Percentiles rank a stretch among this genome's conserved stretches.
Conservation (phyloP, 495 filamentous ascomycete species). For the Aspergillus homomorphus region DNA sequence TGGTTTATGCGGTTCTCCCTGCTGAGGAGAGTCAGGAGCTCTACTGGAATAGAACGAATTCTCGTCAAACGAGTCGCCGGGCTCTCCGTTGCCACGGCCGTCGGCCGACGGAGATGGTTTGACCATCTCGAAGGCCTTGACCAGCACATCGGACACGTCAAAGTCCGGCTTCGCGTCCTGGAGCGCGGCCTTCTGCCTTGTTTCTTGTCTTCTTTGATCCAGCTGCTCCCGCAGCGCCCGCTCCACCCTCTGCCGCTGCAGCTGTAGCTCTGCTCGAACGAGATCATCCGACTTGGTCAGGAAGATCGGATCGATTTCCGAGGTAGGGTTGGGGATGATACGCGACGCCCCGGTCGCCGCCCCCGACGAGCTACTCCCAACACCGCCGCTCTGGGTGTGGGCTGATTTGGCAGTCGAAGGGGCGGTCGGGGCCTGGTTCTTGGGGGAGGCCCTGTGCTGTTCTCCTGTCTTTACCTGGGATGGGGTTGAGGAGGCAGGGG, state of each 20-base stretch:
- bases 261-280: conserved; percentile 74
- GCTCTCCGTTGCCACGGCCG: conserved; percentile 50
- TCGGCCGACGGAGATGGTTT: conserved; percentile 56
- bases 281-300: conserved; percentile 81
- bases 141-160: conserved; percentile 71
- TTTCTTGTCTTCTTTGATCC: conserved; percentile 59
- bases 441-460: conserved; percentile 22
- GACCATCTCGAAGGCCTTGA: conserved; percentile 68
- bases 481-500: conserved; percentile 23
- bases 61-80: conserved; percentile 81
- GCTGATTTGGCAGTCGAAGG: conserved; percentile 26
- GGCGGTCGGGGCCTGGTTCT: conserved; percentile 31
- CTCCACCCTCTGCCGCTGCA: conserved; percentile 80
- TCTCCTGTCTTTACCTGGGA: conserved; percentile 24
- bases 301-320: conserved; percentile 72
- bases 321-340: conserved; percentile 37
- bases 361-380: conserved; percentile 26
- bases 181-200: conserved; percentile 50
- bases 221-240: conserved; percentile 69
- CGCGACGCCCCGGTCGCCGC: conserved; percentile 29
- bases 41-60: conserved; percentile 95
- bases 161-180: conserved; percentile 65
- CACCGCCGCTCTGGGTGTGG: conserved; percentile 29
- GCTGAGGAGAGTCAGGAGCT: conserved; percentile 49
- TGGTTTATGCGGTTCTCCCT: conserved; percentile 28